Evolutionary conservation across 148 eudicot genomes (phyloP).

Genomic region (Cornus florida): DNA sequence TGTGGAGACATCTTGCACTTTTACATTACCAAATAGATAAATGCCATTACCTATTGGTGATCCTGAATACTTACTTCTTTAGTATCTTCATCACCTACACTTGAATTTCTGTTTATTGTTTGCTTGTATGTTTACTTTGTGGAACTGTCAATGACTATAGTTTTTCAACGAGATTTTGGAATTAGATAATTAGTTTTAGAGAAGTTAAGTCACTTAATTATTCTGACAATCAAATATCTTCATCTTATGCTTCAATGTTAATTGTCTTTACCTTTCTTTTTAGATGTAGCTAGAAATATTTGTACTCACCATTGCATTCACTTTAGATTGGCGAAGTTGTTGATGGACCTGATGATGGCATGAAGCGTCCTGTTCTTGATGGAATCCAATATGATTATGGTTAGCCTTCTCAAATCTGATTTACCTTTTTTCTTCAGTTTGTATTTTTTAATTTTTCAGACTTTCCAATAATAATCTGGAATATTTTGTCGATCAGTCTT

Average conservation of each 20-base stretch:
- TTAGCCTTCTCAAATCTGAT: conserved; percentile 29
- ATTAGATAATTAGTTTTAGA: background rate
- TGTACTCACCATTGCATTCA: background rate
- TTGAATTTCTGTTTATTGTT: conserved; percentile 7
- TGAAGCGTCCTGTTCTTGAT: conserved; percentile 63
- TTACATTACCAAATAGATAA: too few species aligned
- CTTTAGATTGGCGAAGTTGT: conserved; percentile 93
- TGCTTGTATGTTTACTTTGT: background rate
- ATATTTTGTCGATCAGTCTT: conserved; percentile 48
- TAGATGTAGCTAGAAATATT: background rate
- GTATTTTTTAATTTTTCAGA: background rate
- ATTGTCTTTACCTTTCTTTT: background rate
- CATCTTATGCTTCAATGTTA: background rate
- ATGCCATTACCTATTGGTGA: too few species aligned
- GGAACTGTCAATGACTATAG: background rate
- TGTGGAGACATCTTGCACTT: too few species aligned
- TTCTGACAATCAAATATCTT: background rate
- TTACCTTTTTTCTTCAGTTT: background rate
- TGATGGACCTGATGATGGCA: conserved; percentile 89
- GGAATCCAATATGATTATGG: conserved; percentile 88
- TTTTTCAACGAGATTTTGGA: too few species aligned
- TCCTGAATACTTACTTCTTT: background rate
- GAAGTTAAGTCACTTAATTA: background rate
- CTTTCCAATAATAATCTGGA: background rate
- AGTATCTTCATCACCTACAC: background rate